phyloP scores from a whole-genome alignment of 495 filamentous ascomycete species.

The Chaetomium fimeti region DNA sequence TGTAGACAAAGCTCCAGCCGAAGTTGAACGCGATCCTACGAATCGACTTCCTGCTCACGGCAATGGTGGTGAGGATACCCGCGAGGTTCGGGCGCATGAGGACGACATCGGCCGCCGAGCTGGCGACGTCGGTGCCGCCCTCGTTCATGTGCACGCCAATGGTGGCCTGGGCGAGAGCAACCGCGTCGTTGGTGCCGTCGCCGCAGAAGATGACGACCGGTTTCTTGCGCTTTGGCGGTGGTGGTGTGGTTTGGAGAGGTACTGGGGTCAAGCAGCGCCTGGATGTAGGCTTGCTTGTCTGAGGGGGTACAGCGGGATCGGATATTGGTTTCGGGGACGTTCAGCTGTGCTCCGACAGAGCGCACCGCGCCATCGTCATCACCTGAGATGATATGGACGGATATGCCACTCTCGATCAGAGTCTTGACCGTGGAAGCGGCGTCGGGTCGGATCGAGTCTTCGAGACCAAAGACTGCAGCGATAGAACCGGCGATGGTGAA shows the following conservation, averaged over 20 bases:
- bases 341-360: neutral
- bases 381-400: conserved; percentile 6
- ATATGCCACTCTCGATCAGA: neutral
- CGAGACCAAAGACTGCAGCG: neutral
- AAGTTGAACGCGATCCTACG: conserved; percentile 4
- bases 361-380: conserved; percentile 9
- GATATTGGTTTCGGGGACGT: neutral
- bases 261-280: neutral
- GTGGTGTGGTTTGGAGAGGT: neutral
- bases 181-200: conserved; percentile 5
- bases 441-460: neutral
- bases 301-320: conserved; percentile 1
- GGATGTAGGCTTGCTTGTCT: conserved; percentile 6
- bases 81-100: neutral
- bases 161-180: neutral
- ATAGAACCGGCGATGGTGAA: neutral
- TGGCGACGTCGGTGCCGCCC: neutral
- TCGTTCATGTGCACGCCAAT: neutral
- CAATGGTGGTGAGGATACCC: neutral
- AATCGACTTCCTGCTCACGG: neutral
- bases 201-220: conserved; percentile 12
- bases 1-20: conserved; percentile 10
- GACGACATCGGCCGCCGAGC: neutral
- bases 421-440: neutral
- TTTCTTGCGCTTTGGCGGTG: neutral